A percentile compares a stretch with the other conserved stretches of the same genome.
Conservation (phyloP, 148 eudicot species). For the Pharnaceum exiguum region DNA sequence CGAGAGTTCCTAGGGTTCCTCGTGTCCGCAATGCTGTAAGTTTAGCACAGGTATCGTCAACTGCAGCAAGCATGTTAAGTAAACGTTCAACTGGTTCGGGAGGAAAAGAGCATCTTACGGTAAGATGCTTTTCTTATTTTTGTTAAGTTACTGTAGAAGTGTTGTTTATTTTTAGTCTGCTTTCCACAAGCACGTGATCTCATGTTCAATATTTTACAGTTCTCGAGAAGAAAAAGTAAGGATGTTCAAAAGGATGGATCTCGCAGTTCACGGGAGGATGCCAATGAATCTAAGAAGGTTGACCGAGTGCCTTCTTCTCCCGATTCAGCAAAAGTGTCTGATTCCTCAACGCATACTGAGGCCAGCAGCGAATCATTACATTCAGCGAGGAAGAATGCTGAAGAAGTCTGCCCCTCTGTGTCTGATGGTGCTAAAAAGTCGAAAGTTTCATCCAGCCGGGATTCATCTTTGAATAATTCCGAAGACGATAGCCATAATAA, state of each 20-base stretch:
- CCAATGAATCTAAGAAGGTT: constrained; percentile 50
- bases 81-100: constrained; percentile 73
- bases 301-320: constrained; percentile 47
- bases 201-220: constrained; percentile 24
- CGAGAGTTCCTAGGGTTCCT: constrained; percentile 93
- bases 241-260: constrained; percentile 47
- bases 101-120: constrained; percentile 61
- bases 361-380: constrained; percentile 34
- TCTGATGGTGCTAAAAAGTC: constrained; percentile 45
- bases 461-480: constrained; percentile 41
- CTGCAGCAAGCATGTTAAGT: constrained; percentile 54
- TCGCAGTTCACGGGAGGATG: constrained; percentile 46
- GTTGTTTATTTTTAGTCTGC: not conserved
- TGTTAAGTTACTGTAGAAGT: constrained; percentile 1
- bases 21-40: constrained; percentile 86
- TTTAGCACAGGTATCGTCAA: constrained; percentile 72
- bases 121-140: constrained; percentile 26
- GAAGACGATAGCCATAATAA: constrained; percentile 47
- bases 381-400: constrained; percentile 36
- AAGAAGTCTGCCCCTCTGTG: constrained; percentile 30
- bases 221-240: constrained; percentile 66
- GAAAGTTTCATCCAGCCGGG: constrained; percentile 35
- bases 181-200: not conserved
- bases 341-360: constrained; percentile 41
- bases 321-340: constrained; percentile 43